Base-by-base conservation (phyloP, 331 rosid genomes). In the Rosa hybrid region DNA sequence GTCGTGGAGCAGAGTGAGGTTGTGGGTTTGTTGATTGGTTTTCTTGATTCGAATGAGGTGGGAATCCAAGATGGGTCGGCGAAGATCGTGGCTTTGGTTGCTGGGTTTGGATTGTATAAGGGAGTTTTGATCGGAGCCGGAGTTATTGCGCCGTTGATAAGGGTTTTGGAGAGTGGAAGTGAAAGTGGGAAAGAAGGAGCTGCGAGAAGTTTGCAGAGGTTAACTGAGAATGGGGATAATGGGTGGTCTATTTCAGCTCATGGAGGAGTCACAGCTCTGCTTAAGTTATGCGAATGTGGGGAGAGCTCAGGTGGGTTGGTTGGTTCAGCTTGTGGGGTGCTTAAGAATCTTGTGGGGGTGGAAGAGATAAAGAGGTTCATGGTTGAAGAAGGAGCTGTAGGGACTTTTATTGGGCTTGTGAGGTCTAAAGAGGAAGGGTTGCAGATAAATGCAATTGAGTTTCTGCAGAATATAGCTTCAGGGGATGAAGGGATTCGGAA, bases 231-330 rank as follows among this genome's bases (percentile, higher is more conserved):
- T 86, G 87, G 92, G 0, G 90, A 88, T 44, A 86, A 92, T 78
- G 91, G 88, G 39, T 94, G 97, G 97, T 86, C 92, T 17, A 91
- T 94, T 77, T 92, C 96, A 1, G 92, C 94, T 78, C 98, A 90
- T 30, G 98, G 98, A 3, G 98, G 98, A 42, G 92, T 90, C 64
- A 90, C 94, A 3, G 86, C 89, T 25, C 71, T 91, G 87, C 87
- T 89, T 67, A 87, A 86, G 71, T 85, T 91, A 38, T 93, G 94
- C 79, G 79, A 74, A 0, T 20, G 72, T 75, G 81, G 14, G 41
- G 92, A 87, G 48, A 81, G 72, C 16, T 68, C 82, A 54, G 64
- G 83, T 12, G 91, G 86, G 41, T 78, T 94, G 88, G 81, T 90
- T 53, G 79, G 87, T 82, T 80, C 91, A 56, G 87, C 94, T 71